Conservation (phyloP, 2,329 filamentous ascomycete genomes). For the Diaporthe helianthi region DNA sequence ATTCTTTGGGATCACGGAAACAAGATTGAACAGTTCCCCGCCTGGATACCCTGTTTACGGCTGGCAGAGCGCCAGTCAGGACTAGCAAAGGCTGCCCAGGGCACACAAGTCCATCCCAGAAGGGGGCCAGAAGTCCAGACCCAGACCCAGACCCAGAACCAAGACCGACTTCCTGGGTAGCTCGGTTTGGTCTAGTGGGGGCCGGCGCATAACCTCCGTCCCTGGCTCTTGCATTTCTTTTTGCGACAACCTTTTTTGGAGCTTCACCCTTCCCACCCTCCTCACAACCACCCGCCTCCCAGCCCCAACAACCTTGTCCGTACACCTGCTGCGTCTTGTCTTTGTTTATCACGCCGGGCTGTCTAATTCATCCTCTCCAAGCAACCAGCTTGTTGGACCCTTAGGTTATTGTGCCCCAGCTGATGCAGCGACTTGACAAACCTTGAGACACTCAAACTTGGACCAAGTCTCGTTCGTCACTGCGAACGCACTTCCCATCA, state of each 20-base stretch:
- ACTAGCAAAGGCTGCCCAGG: not conserved
- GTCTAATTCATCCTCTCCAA: not conserved
- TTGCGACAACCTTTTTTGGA: constrained; percentile 25
- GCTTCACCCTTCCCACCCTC: constrained; percentile 16
- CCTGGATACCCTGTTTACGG: no score
- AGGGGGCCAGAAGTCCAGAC: constrained; percentile 5
- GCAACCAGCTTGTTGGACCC: not conserved
- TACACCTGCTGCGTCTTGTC: not conserved
- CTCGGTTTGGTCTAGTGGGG: constrained; percentile 22
- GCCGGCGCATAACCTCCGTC: constrained; percentile 25
- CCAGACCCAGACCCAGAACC: not conserved
- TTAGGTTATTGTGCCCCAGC: not conserved
- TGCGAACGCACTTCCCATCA: not conserved
- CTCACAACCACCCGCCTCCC: not conserved
- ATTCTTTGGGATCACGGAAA: not conserved
- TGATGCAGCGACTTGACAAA: not conserved
- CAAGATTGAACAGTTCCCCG: no score
- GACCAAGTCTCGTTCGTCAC: not conserved
- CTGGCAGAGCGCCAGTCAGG: not conserved
- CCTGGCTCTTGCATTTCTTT: constrained; percentile 24
- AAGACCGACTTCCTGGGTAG: constrained; percentile 1
- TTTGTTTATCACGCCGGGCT: constrained; percentile 18
- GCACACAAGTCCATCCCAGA: constrained; percentile 1
- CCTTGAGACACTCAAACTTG: not conserved
- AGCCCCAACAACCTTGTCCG: not conserved